These are phyloP conservation scores for Byssoonygena ceratinophila DNA, from an alignment of 2,329 filamentous ascomycete genomes.

Conservation along the genomic window DNA sequence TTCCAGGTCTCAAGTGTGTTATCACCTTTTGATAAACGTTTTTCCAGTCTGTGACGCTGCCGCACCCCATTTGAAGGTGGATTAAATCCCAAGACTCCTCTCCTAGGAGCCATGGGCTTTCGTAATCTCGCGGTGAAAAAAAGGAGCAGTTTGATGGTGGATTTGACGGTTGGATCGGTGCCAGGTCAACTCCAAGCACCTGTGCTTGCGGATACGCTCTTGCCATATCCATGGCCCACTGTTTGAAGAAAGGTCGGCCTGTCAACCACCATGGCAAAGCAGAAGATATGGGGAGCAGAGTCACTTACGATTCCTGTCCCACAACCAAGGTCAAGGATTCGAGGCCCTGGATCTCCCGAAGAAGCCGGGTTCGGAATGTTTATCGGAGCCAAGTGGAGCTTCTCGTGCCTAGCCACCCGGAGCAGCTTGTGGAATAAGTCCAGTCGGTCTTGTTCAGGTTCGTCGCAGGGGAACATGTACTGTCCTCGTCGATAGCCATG, in stretches of 20 bases:
- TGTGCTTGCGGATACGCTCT: slow-evolving; percentile 52
- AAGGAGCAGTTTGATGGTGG: slow-evolving; percentile 62
- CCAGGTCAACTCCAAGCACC: slow-evolving; percentile 52
- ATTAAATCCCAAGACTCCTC: slow-evolving; percentile 70
- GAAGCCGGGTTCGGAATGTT: slow-evolving; percentile 9
- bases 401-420: slow-evolving; percentile 48
- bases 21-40: slow-evolving; percentile 61
- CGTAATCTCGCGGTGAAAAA: slow-evolving; percentile 60
- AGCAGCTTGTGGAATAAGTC: slow-evolving; percentile 76
- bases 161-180: slow-evolving; percentile 54
- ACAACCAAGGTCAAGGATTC: slow-evolving; percentile 60
- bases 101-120: slow-evolving; percentile 59
- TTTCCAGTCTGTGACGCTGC: slow-evolving; percentile 67
- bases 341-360: slow-evolving; percentile 20
- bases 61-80: slow-evolving; percentile 67
- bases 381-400: slow-evolving; percentile 34
- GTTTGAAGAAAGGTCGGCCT: background rate
- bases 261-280: background rate
- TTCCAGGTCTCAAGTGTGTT: slow-evolving; percentile 63
- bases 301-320: slow-evolving; percentile 61
- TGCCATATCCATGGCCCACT: slow-evolving; percentile 76
- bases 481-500: slow-evolving; percentile 56
- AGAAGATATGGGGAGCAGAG: background rate
- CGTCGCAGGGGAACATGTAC: slow-evolving; percentile 69
- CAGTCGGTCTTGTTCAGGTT: slow-evolving; percentile 64